A percentile compares a stretch with the other conserved stretches of the same genome.
phyloP scores from a whole-genome alignment of 2,329 filamentous ascomycete genomes.

The Chrysosporium queenslandicum region DNA sequence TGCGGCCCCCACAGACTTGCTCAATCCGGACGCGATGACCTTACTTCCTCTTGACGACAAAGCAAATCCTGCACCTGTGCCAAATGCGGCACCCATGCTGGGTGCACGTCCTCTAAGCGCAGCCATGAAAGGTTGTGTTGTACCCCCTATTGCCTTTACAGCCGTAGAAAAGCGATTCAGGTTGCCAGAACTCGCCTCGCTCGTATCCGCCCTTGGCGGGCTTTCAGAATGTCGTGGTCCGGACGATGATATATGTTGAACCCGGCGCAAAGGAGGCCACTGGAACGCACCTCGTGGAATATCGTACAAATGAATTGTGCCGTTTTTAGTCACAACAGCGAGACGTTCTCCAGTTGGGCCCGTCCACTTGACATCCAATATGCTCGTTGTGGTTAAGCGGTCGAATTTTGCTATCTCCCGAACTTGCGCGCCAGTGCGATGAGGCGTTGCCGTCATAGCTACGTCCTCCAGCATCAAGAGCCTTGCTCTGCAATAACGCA shows the following conservation, averaged over 20 bases:
- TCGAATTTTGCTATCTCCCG: constrained; percentile 82
- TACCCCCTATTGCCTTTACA: constrained; percentile 56
- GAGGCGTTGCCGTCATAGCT: constrained; percentile 20
- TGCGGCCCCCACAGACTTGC: constrained; percentile 42
- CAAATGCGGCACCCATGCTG: constrained; percentile 37
- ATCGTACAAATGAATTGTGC: constrained; percentile 89
- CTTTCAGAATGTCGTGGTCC: constrained; percentile 17
- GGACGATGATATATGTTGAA: constrained; percentile 35
- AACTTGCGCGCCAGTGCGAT: constrained; percentile 39
- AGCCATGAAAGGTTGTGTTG: constrained; percentile 53
- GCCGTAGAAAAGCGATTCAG: constrained; percentile 57
- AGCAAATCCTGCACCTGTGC: constrained; percentile 36
- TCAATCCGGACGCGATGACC: constrained; percentile 41
- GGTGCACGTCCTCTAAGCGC: constrained; percentile 50
- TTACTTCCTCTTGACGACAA: constrained; percentile 41
- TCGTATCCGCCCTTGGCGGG: constrained; percentile 39
- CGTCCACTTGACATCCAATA: constrained; percentile 84
- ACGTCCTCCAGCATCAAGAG: constrained; percentile 31
- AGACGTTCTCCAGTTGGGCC: constrained; percentile 69
- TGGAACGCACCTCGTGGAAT: constrained; percentile 72
- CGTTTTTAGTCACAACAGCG: constrained; percentile 83
- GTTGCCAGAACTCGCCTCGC: constrained; percentile 34
- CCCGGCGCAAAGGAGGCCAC: constrained; percentile 62
- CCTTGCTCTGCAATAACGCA: constrained; percentile 34
- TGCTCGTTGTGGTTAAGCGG: constrained; percentile 80